Conservation (phyloP, 495 filamentous ascomycete genomes). For the Lasiosphaeria hispida region DNA sequence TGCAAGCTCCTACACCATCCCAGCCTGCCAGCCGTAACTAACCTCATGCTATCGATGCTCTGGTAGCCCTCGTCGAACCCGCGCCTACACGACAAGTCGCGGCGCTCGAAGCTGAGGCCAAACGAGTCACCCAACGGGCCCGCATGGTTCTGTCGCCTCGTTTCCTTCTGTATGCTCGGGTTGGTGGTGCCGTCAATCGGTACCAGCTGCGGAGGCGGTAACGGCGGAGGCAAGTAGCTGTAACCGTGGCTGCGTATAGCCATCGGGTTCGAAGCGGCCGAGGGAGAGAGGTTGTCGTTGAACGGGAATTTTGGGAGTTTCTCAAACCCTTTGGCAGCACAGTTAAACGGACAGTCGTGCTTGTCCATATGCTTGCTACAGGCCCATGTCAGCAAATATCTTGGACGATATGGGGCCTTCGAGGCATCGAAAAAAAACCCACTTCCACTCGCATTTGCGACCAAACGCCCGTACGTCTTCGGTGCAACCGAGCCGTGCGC, state of each 20-base stretch:
- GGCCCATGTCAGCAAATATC: too few species aligned
- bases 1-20: not conserved
- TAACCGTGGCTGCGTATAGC: conserved; percentile 29
- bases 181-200: conserved; percentile 38
- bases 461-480: too few species aligned
- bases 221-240: conserved; percentile 42
- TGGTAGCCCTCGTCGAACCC: conserved; percentile 53
- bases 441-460: too few species aligned
- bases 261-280: conserved; percentile 35
- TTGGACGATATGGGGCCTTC: too few species aligned
- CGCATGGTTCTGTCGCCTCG: conserved; percentile 20
- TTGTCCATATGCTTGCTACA: too few species aligned
- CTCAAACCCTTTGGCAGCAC: too few species aligned
- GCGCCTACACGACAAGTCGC: conserved; percentile 21
- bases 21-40: conserved; percentile 20
- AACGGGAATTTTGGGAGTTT: too few species aligned
- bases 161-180: conserved; percentile 28
- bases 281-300: conserved; percentile 28
- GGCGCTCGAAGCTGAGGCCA: conserved; percentile 24
- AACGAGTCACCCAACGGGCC: conserved; percentile 29
- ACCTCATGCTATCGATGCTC: conserved; percentile 45
- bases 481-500: too few species aligned
- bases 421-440: too few species aligned
- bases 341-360: too few species aligned
- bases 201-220: conserved; percentile 47